These are phyloP conservation scores for Escovopsis sp. DNA, from an alignment of 2,329 filamentous ascomycete genomes.

Conservation along the genomic window DNA sequence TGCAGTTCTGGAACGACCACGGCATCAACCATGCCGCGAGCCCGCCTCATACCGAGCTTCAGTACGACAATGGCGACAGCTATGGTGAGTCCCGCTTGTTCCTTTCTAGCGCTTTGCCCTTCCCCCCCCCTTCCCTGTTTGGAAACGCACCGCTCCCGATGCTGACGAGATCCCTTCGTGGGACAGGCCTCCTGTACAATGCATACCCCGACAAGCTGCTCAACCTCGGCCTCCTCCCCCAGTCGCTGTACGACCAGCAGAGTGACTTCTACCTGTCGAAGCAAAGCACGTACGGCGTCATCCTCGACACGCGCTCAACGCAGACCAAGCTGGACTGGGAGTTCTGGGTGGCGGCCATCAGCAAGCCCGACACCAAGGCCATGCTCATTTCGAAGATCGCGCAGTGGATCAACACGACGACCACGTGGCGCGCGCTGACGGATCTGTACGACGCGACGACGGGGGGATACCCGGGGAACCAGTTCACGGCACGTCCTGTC, in stretches of 20 bases:
- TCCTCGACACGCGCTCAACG: constrained; percentile 64
- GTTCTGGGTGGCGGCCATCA: constrained; percentile 67
- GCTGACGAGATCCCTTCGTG: background rate
- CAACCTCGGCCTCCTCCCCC: constrained; percentile 60
- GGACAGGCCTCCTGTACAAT: constrained; percentile 47
- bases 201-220: constrained; percentile 67
- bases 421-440: constrained; percentile 54
- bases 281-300: constrained; percentile 62
- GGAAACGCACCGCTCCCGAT: background rate
- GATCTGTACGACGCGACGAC: constrained; percentile 62
- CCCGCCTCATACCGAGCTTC: constrained; percentile 55
- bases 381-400: constrained; percentile 56
- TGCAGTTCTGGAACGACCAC: constrained; percentile 55
- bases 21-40: constrained; percentile 52
- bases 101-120: no score
- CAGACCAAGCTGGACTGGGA: constrained; percentile 86
- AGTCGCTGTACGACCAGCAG: constrained; percentile 62
- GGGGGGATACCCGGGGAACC: constrained; percentile 48
- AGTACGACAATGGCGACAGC: constrained; percentile 51
- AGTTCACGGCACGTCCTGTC: constrained; percentile 67
- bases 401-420: constrained; percentile 60
- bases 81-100: constrained; percentile 18
- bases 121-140: no score
- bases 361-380: constrained; percentile 40
- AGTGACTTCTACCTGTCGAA: constrained; percentile 60